phyloP scores from a whole-genome alignment of 108 stramenopile genomes.

The Tribonema minus region DNA sequence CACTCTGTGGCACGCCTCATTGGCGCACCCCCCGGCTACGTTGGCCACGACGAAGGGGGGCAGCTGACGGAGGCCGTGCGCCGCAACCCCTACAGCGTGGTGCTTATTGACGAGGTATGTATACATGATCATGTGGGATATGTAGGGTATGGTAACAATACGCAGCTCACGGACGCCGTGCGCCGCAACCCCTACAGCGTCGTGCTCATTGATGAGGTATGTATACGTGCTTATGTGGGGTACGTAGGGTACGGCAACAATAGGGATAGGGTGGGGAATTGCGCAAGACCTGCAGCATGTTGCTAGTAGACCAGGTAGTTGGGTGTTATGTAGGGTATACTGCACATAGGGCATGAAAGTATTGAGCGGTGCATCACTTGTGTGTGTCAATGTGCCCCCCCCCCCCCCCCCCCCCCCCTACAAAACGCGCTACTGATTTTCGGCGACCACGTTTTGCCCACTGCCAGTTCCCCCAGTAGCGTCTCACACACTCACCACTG shows the following conservation, averaged over 20 bases:
- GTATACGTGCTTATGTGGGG: too few species aligned
- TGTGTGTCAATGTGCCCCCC: too few species aligned
- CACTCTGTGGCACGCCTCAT: constrained; percentile 70
- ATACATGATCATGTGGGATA: too few species aligned
- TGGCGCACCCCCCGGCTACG: constrained; percentile 38
- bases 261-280: constrained; percentile 86
- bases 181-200: constrained; percentile 80
- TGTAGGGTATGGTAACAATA: constrained; percentile 80
- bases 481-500: too few species aligned
- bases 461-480: too few species aligned
- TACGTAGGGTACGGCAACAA: constrained; percentile 78
- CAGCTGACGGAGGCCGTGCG: constrained; percentile 87
- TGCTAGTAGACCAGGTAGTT: constrained; percentile 81
- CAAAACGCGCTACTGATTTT: too few species aligned
- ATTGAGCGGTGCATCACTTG: too few species aligned
- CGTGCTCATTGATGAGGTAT: constrained; percentile 79
- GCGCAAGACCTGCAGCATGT: constrained; percentile 75
- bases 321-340: too few species aligned
- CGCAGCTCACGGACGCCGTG: constrained; percentile 85
- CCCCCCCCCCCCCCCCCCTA: too few species aligned
- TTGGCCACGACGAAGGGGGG: constrained; percentile 87
- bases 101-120: constrained; percentile 82
- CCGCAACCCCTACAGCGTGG: constrained; percentile 76
- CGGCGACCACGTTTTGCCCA: too few species aligned
- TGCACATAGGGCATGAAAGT: too few species aligned